Evolutionary conservation across 2,329 filamentous ascomycete species (phyloP).

Genomic region (Aspergillus sclerotialis): DNA sequence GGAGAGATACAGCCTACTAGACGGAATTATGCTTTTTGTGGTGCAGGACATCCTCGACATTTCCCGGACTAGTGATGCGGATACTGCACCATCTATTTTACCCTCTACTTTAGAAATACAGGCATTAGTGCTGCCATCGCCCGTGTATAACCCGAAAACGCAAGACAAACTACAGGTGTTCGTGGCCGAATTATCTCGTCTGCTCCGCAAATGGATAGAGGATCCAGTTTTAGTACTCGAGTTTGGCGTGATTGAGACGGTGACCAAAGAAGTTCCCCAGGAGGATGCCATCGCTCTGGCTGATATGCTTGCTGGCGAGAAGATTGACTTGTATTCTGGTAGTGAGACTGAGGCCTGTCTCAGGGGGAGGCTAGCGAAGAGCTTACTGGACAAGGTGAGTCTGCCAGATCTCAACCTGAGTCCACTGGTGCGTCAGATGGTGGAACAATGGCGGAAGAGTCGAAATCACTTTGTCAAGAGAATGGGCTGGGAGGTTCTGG

Average conservation of each 20-base stretch:
- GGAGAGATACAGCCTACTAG: not conserved
- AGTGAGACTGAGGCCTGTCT: not conserved
- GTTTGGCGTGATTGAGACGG: not conserved
- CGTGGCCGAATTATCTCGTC: not conserved
- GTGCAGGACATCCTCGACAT: not conserved
- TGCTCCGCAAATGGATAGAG: not conserved
- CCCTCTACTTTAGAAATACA: not conserved
- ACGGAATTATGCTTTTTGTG: slow-evolving; percentile 3
- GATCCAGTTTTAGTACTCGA: not conserved
- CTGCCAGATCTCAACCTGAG: not conserved
- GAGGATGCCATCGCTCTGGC: not conserved
- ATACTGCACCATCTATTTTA: not conserved
- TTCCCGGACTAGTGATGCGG: not conserved
- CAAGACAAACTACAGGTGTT: not conserved
- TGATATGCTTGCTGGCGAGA: not conserved
- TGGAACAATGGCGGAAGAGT: not conserved
- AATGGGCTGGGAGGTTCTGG: not conserved
- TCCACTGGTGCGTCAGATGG: not conserved
- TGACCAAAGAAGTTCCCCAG: not conserved
- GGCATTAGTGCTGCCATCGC: not conserved
- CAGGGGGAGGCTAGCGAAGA: not conserved
- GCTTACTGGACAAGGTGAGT: not conserved
- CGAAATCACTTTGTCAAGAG: not conserved
- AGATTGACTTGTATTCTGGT: not conserved
- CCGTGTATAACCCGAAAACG: not conserved